Conservation (phyloP, 257 asterid species). For the Euphrasia confusa region DNA sequence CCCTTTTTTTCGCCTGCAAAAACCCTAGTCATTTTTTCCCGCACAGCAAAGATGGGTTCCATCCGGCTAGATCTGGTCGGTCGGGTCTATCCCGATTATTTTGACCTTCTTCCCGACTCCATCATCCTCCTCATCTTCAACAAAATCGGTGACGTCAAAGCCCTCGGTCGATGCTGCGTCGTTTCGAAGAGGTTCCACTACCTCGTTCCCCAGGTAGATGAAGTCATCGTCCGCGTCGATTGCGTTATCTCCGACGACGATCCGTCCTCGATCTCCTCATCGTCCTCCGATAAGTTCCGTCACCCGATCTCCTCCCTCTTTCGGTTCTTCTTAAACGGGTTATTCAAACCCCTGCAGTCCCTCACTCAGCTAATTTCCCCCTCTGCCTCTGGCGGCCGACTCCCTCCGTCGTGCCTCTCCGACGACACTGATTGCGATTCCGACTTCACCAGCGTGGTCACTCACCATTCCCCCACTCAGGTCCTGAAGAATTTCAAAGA, state of each 20-base stretch:
- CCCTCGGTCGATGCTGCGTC: constrained; percentile 68
- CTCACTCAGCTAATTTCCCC: constrained; percentile 53
- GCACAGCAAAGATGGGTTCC: constrained; percentile 35
- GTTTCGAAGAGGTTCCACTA: constrained; percentile 62
- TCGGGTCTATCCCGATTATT: constrained; percentile 47
- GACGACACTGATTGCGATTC: constrained; percentile 32
- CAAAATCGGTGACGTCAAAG: constrained; percentile 73
- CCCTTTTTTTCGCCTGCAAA: constrained; percentile 13
- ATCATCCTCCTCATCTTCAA: constrained; percentile 66
- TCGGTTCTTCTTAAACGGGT: constrained; percentile 44
- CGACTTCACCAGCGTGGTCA: constrained; percentile 45
- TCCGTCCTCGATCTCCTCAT: constrained; percentile 30
- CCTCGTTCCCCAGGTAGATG: constrained; percentile 69
- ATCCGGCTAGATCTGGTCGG: constrained; percentile 44
- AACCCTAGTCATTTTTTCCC: neutral
- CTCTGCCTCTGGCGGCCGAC: constrained; percentile 34
- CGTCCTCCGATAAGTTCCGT: constrained; percentile 38
- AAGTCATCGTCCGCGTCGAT: constrained; percentile 71
- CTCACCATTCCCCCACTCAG: constrained; percentile 84
- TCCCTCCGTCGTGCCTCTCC: constrained; percentile 14
- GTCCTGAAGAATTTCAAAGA: constrained; percentile 67
- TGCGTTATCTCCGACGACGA: constrained; percentile 86
- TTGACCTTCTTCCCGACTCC: constrained; percentile 63
- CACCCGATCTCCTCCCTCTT: constrained; percentile 48
- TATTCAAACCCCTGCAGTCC: constrained; percentile 53